Conservation (phyloP, 1,139 yeast genomes). For the Debaryomyces sp. region DNA sequence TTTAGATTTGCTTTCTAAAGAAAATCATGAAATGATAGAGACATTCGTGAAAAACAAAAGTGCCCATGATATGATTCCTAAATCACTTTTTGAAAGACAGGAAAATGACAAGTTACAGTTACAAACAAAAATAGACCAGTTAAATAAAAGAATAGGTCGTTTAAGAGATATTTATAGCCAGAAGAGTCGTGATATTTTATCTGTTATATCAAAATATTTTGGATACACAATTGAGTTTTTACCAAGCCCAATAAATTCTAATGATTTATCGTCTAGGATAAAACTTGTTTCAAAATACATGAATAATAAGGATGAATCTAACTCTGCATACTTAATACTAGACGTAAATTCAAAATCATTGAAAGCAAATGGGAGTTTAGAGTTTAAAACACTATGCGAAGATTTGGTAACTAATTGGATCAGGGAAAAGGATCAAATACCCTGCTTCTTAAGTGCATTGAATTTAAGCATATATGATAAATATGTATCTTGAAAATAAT, state of each 20-base stretch:
- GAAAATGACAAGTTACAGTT: slow-evolving; percentile 55
- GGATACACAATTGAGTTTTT: slow-evolving; percentile 78
- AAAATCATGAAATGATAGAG: slow-evolving; percentile 58
- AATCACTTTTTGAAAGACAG: slow-evolving; percentile 65
- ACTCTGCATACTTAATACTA: slow-evolving; percentile 38
- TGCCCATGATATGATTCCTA: slow-evolving; percentile 46
- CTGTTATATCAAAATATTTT: slow-evolving; percentile 66
- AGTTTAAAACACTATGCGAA: slow-evolving; percentile 53
- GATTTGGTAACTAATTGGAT: slow-evolving; percentile 69
- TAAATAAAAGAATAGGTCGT: slow-evolving; percentile 60
- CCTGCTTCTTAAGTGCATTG: slow-evolving; percentile 79
- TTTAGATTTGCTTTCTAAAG: slow-evolving; percentile 55
- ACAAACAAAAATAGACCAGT: slow-evolving; percentile 52
- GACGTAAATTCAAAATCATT: slow-evolving; percentile 40
- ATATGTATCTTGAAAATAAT: slow-evolving; percentile 14
- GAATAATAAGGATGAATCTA: slow-evolving; percentile 16
- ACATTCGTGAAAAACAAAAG: slow-evolving; percentile 20
- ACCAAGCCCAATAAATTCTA: slow-evolving; percentile 59
- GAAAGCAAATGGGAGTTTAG: slow-evolving; percentile 46
- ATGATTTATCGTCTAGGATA: slow-evolving; percentile 50
- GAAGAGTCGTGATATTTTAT: slow-evolving; percentile 74
- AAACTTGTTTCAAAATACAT: slow-evolving; percentile 64
- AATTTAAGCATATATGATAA: slow-evolving; percentile 64
- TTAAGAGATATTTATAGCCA: slow-evolving; percentile 66
- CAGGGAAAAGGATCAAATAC: slow-evolving; percentile 67